phyloP scores from a whole-genome alignment of 768 basidiomycete species.

The Trametes cingulata region DNA sequence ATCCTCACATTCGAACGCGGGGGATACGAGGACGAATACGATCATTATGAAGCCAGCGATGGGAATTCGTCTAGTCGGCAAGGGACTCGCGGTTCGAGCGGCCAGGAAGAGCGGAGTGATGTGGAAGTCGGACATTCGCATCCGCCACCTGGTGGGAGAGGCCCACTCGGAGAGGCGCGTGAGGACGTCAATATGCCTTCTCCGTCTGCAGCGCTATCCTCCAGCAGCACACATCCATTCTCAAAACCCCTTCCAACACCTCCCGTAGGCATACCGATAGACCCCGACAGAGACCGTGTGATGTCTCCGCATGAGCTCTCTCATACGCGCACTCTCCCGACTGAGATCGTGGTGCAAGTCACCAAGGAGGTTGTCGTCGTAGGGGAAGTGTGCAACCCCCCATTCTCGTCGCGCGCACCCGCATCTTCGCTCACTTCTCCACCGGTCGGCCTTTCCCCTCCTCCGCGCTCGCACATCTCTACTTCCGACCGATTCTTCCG shows the following conservation, averaged over 20 bases:
- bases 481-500: not conserved
- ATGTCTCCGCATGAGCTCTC: not conserved
- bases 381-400: not conserved
- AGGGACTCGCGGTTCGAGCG: not conserved
- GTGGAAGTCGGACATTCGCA: too few relatives aligned
- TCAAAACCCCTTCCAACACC: not conserved
- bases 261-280: conserved; percentile 8
- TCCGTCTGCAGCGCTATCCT: not conserved
- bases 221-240: not conserved
- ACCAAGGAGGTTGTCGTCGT: conserved; percentile 8
- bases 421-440: not conserved
- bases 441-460: not conserved
- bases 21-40: conserved; percentile 62
- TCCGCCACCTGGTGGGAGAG: too few relatives aligned
- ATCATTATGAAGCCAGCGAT: not conserved
- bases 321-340: conserved; percentile 10
- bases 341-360: conserved; percentile 9
- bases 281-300: not conserved
- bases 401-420: not conserved
- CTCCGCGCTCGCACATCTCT: not conserved
- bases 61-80: too few relatives aligned
- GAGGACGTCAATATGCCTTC: conserved; percentile 2
- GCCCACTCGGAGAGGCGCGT: not conserved
- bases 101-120: not conserved
- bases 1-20: conserved; percentile 37